These are phyloP conservation scores for Fusarium sp. DNA, from an alignment of 2,329 filamentous ascomycete species.

Conservation along the genomic window DNA sequence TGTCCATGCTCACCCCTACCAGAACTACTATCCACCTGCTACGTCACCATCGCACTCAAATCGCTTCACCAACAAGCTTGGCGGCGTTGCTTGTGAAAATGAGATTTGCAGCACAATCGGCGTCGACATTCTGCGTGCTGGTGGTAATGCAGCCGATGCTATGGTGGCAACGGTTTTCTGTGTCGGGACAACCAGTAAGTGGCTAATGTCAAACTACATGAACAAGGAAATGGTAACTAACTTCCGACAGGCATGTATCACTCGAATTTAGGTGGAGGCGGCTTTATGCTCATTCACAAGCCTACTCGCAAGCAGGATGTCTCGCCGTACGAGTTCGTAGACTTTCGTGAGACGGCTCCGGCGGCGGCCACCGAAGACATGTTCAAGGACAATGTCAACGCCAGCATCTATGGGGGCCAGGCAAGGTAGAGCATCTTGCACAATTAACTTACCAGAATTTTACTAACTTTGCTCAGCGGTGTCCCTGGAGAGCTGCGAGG, in stretches of 20 bases:
- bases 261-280: constrained; percentile 78
- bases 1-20: constrained; percentile 11
- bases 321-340: constrained; percentile 77
- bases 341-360: constrained; percentile 88
- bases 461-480: constrained; percentile 55
- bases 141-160: constrained; percentile 76
- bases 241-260: constrained; percentile 67
- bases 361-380: constrained; percentile 83
- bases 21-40: constrained; percentile 20
- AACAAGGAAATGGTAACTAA: background rate
- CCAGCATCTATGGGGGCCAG: constrained; percentile 76
- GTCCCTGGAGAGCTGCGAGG: constrained; percentile 80
- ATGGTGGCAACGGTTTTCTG: constrained; percentile 74
- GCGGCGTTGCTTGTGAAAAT: constrained; percentile 72
- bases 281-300: constrained; percentile 79
- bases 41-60: constrained; percentile 9
- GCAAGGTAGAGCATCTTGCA: constrained; percentile 69
- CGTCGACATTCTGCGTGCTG: constrained; percentile 65
- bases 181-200: constrained; percentile 65
- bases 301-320: constrained; percentile 60
- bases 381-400: constrained; percentile 76
- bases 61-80: constrained; percentile 48
- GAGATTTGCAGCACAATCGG: constrained; percentile 71
- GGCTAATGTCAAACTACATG: background rate
- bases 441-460: accelerated